A percentile compares a stretch with the other conserved stretches of the same genome.
Evolutionary conservation across 345 rosid genomes (phyloP).

Genomic region (Eucalyptus curtisii): DNA sequence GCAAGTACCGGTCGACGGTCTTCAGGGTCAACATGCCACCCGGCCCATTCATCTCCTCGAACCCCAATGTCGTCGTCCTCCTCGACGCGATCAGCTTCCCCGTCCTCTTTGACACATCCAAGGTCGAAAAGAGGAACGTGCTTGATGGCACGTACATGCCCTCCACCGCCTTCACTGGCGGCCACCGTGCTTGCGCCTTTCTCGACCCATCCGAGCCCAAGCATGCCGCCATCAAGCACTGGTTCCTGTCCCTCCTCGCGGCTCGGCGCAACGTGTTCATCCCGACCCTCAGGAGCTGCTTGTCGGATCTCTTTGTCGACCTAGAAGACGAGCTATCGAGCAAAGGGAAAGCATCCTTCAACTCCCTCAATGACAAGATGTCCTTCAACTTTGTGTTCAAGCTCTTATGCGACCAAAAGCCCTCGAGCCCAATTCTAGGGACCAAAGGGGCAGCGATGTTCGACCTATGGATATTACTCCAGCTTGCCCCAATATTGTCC

Average conservation of each 20-base stretch:
- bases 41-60: conserved; percentile 29
- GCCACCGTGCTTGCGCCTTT: conserved; percentile 19
- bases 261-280: conserved; percentile 4
- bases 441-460: not conserved
- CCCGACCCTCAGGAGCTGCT: conserved; percentile 9
- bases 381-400: conserved; percentile 7
- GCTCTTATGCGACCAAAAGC: not conserved
- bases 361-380: not conserved
- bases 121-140: conserved; percentile 26
- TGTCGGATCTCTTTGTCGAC: conserved; percentile 5
- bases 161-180: conserved; percentile 22
- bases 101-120: conserved; percentile 23
- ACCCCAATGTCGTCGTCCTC: conserved; percentile 10
- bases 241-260: conserved; percentile 2
- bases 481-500: conserved; percentile 10
- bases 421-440: not conserved
- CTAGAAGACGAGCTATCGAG: conserved; percentile 11
- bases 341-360: conserved; percentile 1
- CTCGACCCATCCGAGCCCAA: conserved; percentile 33
- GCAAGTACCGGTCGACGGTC: conserved; percentile 17
- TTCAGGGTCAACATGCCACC: conserved; percentile 37
- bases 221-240: conserved; percentile 17
- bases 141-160: conserved; percentile 28
- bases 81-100: conserved; percentile 31
- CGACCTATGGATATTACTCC: conserved; percentile 9